These are phyloP conservation scores for Candolleomyces eurysporus DNA, from an alignment of 768 basidiomycete species.

Conservation along the genomic window DNA sequence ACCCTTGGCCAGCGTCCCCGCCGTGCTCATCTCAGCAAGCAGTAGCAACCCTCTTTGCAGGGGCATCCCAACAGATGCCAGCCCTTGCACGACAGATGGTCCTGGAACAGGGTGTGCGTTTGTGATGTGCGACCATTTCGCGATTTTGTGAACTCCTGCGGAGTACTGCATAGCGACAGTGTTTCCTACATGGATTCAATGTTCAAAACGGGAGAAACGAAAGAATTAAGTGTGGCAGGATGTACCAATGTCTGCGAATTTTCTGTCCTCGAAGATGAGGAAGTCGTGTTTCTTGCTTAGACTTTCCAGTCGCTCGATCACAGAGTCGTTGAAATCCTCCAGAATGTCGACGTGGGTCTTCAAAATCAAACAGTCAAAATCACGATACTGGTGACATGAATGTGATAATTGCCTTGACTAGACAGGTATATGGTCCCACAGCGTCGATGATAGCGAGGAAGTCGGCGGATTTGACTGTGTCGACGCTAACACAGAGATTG, in stretches of 20 bases:
- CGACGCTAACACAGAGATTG: slow-evolving; percentile 95
- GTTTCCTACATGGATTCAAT: slow-evolving; percentile 62
- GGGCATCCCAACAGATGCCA: slow-evolving; percentile 82
- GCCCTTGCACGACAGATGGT: slow-evolving; percentile 90
- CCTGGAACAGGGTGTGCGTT: slow-evolving; percentile 97
- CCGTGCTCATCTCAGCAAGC: slow-evolving; percentile 95
- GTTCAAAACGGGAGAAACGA: background rate
- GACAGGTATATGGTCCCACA: slow-evolving; percentile 87
- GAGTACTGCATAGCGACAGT: slow-evolving; percentile 96
- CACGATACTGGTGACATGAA: slow-evolving; percentile 15
- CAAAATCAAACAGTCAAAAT: slow-evolving; percentile 18
- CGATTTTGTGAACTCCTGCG: slow-evolving; percentile 88
- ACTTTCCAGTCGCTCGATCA: slow-evolving; percentile 66
- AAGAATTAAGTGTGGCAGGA: background rate
- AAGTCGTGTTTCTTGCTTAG: slow-evolving; percentile 86
- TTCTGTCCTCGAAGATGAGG: slow-evolving; percentile 96
- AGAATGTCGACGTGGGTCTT: slow-evolving; percentile 98
- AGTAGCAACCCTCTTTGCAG: slow-evolving; percentile 84
- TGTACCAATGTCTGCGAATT: slow-evolving; percentile 96
- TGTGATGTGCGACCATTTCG: slow-evolving; percentile 94
- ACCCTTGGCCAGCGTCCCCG: slow-evolving; percentile 81
- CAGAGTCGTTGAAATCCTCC: slow-evolving; percentile 77
- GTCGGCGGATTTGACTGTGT: slow-evolving; percentile 78
- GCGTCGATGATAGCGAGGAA: slow-evolving; percentile 84
- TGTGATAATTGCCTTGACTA: slow-evolving; percentile 75